phyloP scores from a whole-genome alignment of 331 rosid genomes.

The Phaseolus coccineus region DNA sequence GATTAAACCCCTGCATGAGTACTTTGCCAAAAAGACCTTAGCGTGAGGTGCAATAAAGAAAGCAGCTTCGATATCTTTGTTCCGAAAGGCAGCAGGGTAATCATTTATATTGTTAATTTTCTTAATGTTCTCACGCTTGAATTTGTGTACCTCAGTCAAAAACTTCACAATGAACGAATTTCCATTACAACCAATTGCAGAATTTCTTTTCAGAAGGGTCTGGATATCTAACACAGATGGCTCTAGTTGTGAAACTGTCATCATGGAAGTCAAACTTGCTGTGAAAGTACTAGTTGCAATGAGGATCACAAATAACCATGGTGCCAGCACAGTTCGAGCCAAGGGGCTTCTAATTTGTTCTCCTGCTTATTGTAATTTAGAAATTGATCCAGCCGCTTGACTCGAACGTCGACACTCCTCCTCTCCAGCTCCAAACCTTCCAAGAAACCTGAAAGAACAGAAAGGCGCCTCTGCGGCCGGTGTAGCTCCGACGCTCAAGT shows the following conservation, averaged over 20 bases:
- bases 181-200: conserved; percentile 55
- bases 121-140: conserved; percentile 54
- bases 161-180: conserved; percentile 63
- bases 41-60: conserved; percentile 71
- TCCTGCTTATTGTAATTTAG: conserved; percentile 49
- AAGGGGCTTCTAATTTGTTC: conserved; percentile 54
- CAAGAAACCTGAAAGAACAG: no score
- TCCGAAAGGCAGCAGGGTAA: conserved; percentile 62
- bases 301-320: conserved; percentile 68
- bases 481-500: no score
- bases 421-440: no score
- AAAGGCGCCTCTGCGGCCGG: no score
- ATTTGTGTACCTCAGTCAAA: conserved; percentile 40
- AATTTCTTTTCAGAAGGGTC: conserved; percentile 47
- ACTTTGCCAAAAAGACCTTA: conserved; percentile 65
- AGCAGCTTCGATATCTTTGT: conserved; percentile 60
- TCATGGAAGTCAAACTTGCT: conserved; percentile 65
- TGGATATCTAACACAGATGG: conserved; percentile 57
- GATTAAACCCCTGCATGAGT: conserved; percentile 59
- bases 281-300: conserved; percentile 60
- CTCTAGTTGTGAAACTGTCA: conserved; percentile 55
- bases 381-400: no score
- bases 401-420: no score
- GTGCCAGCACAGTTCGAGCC: conserved; percentile 67
- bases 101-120: conserved; percentile 47